These are phyloP conservation scores for Penicillium psychrofluorescens DNA, from an alignment of 495 filamentous ascomycete genomes.

Conservation along the genomic window DNA sequence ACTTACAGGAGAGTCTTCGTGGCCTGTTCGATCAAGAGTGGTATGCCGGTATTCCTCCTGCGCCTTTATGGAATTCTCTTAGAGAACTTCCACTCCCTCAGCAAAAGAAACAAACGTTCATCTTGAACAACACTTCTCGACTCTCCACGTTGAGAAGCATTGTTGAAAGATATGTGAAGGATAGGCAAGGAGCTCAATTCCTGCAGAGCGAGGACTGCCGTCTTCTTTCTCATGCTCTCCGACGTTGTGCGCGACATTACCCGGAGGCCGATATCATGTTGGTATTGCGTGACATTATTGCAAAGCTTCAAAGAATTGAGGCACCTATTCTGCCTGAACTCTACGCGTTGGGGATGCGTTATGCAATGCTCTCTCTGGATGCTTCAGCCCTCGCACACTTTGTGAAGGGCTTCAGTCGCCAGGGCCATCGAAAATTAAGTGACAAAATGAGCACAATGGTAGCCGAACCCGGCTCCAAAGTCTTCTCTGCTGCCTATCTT, in stretches of 20 bases:
- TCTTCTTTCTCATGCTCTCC: conserved; percentile 1
- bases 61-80: conserved; percentile 17
- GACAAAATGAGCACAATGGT: conserved; percentile 5
- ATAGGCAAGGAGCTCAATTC: not conserved
- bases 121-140: conserved; percentile 3
- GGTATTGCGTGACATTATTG: conserved; percentile 18
- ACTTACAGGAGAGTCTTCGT: conserved; percentile 3
- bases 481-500: conserved; percentile 16
- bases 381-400: conserved; percentile 21
- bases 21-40: conserved; percentile 19
- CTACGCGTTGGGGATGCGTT: conserved; percentile 16
- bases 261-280: conserved; percentile 23
- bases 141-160: conserved; percentile 5
- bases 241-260: conserved; percentile 8
- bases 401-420: conserved; percentile 7
- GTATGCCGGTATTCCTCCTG: conserved; percentile 11
- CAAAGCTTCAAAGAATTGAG: conserved; percentile 14
- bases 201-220: conserved; percentile 3
- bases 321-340: conserved; percentile 1
- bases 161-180: conserved; percentile 15
- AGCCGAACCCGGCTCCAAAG: conserved; percentile 11
- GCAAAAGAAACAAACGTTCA: conserved; percentile 3
- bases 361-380: conserved; percentile 16
- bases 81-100: conserved; percentile 5
- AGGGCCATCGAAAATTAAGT: conserved; percentile 1